Evolutionary conservation across 2,329 filamentous ascomycete species (phyloP), one percentile per base, ranked within the genome.

Genomic region (Pseudocercospora ulei): DNA sequence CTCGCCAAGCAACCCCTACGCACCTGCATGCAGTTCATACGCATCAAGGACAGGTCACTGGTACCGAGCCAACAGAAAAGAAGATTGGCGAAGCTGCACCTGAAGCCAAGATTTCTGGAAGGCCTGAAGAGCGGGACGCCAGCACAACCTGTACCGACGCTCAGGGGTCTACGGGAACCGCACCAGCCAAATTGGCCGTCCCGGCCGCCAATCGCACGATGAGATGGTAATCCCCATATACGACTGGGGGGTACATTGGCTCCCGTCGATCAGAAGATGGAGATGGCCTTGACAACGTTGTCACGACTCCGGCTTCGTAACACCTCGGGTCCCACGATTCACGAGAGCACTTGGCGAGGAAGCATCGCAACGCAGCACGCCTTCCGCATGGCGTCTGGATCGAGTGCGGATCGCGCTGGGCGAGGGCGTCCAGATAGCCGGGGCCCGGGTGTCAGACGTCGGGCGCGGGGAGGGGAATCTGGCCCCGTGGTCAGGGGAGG

Each of bases 391-490:
- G 57, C 9, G 61, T 62, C 29, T 61, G 61, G 9, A 69, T 60
- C 4, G 62, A 59, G n/a, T 59, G 51, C 3, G 71, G 65, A 30
- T 73, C 71, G 7, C 60, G 55, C 36, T 64, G 46, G 2, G 56
- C 56, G 24, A 71, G 54, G 62, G 69, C 65, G 49, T 72, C 66
- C 5, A 73, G 62, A 48, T 70, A 73, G 0, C 69, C 69, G 12
- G 66, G 66, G 0, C 69, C 70, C 30, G 0, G 70, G 70, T 0
- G 70, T 49, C n/a, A 49, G 56, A 3, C 69, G 58, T 6, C 68
- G 57, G 41, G 68, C 72, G 1, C 67, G 67, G 2, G 64, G 65
- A 0, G 63, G 58, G 35, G 65, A 68, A 7, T 57, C 57, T 1
- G 65, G n/a, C 16, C 7, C 12, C 17, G 13, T 11, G 2, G 29